Evolutionary conservation across 495 filamentous ascomycete species (phyloP), one percentile per base, ranked within the genome.

Genomic region (Annulohypoxylon nitens): DNA sequence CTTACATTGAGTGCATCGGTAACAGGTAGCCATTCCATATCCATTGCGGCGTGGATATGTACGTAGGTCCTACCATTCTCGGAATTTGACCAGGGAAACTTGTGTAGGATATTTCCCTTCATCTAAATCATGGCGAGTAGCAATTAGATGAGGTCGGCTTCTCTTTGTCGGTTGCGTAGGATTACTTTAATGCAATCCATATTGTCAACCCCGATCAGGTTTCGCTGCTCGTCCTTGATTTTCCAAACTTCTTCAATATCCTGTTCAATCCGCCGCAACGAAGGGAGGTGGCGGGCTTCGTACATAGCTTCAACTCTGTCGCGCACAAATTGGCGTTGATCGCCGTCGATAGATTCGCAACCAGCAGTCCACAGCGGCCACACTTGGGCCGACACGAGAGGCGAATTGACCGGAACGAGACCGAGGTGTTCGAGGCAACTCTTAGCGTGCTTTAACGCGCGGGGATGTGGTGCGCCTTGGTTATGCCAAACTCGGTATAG

Each of bases 351-450:
- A 3, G 75, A 74, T 48, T 79, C 77, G 25, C 77, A 79, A 3
- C 67, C 77, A 1, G 77, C 75, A n/a, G 75, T 79, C 77, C 77
- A 79, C 23, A 79, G 57, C 9, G 77, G 75, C 73, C 75, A 79
- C 33, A 73, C 70, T n/a, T 79, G 77, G 10, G 77, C 61, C 10
- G 77, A 69, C 11, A 72, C 73, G 14, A 79, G 77, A 26, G 77
- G 70, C 2, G 77, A 79, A 39, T 47, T 37, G 7, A 76, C 68
- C 1, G 75, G 61, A 16, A 79, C 71, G 16, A 62, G 51, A 34
- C 48, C 36, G 11, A 79, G 68, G 33, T 78, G 67, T 30, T 41
- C 20, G 39, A 79, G 71, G 37, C 77, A 76, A 11, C 64, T 53
- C 18, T 57, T 67, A 5, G 64, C 73, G 63, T 78, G 76, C 20